Conservation (phyloP, 495 filamentous ascomycete species). For the Penicillium cinerascens region DNA sequence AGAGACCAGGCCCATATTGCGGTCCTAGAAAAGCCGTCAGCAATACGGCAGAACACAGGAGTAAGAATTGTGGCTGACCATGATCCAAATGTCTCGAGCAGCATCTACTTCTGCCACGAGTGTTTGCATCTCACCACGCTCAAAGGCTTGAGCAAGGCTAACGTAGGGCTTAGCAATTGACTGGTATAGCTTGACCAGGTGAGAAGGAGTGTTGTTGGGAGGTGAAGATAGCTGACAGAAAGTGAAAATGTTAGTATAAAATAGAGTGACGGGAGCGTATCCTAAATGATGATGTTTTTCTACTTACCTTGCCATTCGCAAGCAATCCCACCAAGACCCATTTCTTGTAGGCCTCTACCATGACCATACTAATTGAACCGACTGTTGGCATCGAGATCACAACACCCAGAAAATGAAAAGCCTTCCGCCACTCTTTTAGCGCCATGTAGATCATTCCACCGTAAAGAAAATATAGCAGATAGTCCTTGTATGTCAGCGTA, state of each 20-base stretch:
- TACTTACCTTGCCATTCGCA: constrained; percentile 60
- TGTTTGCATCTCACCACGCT: constrained; percentile 50
- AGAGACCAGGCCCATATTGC: constrained; percentile 53
- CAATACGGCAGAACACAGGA: not conserved
- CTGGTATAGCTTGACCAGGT: constrained; percentile 55
- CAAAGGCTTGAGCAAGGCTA: constrained; percentile 64
- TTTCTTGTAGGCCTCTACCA: constrained; percentile 91
- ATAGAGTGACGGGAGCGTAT: not conserved
- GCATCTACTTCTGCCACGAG: constrained; percentile 57
- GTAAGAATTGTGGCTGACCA: constrained; percentile 44
- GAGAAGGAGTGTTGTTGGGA: constrained; percentile 43
- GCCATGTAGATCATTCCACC: constrained; percentile 77
- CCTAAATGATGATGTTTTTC: constrained; percentile 3
- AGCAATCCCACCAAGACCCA: constrained; percentile 81
- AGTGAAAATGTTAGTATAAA: constrained; percentile 11
- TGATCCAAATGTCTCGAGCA: constrained; percentile 54
- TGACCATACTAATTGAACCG: constrained; percentile 63
- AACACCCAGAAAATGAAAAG: constrained; percentile 65
- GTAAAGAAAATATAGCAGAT: constrained; percentile 76
- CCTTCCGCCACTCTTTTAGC: constrained; percentile 66
- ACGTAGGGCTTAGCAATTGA: constrained; percentile 67
- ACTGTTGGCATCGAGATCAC: constrained; percentile 62
- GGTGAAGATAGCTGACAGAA: constrained; percentile 28
- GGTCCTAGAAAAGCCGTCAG: constrained; percentile 43
- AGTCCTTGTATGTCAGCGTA: constrained; percentile 52